Conservation (phyloP, 108 stramenopile genomes). For the Nitzschia sp. region DNA sequence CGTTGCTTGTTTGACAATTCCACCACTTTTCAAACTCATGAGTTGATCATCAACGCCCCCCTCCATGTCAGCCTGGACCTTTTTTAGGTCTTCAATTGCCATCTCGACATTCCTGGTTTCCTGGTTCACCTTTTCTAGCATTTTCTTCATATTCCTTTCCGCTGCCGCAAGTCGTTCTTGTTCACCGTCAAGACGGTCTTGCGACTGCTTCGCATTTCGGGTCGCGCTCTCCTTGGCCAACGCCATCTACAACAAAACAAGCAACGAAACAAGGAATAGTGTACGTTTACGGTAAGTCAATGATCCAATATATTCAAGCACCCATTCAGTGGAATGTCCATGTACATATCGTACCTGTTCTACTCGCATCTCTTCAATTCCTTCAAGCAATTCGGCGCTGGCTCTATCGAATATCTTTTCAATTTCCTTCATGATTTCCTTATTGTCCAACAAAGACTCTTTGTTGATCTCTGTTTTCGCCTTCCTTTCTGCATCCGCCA, state of each 20-base stretch:
- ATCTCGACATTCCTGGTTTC: slow-evolving; percentile 49
- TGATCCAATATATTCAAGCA: neutral
- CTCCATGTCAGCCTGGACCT: slow-evolving; percentile 38
- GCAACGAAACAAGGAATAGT: neutral
- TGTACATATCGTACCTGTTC: slow-evolving; percentile 47
- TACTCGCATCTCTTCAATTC: slow-evolving; percentile 50
- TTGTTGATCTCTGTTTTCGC: slow-evolving; percentile 16
- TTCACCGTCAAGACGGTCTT: slow-evolving; percentile 22
- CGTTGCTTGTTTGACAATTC: slow-evolving; percentile 47
- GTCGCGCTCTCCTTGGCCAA: slow-evolving; percentile 40
- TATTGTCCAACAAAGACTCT: slow-evolving; percentile 51
- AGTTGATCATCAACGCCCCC: slow-evolving; percentile 36
- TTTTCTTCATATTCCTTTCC: slow-evolving; percentile 46
- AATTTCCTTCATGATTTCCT: slow-evolving; percentile 64
- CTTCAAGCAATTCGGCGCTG: slow-evolving; percentile 42
- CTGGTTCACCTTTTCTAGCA: slow-evolving; percentile 44
- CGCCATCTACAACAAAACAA: slow-evolving; percentile 18
- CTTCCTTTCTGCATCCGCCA: slow-evolving; percentile 38
- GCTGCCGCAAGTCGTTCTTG: slow-evolving; percentile 43
- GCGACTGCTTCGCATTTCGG: slow-evolving; percentile 20
- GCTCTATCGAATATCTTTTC: slow-evolving; percentile 57
- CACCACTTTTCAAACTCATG: slow-evolving; percentile 38
- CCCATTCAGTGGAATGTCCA: neutral
- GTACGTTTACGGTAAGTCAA: neutral
- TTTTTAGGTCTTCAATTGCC: slow-evolving; percentile 49